Conservation (phyloP, 164 flowering plant genomes). For the Euptelea pleiosperma region DNA sequence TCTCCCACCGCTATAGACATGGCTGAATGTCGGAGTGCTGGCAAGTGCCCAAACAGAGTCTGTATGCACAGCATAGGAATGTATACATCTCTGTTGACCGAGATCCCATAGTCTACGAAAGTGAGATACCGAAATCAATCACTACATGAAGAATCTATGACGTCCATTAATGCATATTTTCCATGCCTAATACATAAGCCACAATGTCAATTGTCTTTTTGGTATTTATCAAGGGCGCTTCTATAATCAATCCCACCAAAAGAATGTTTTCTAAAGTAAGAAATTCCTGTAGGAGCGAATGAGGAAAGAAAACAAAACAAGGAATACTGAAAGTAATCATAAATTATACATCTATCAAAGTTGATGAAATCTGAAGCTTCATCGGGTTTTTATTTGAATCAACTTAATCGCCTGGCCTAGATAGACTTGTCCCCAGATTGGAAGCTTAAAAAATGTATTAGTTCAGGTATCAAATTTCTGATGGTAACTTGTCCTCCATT, state of each 20-base stretch:
- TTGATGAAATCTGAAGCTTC: too few relatives aligned
- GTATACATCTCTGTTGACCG: constrained; percentile 96
- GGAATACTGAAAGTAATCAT: neutral
- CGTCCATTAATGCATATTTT: neutral
- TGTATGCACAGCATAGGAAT: constrained; percentile 97
- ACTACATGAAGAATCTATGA: neutral
- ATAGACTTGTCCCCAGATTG: too few relatives aligned
- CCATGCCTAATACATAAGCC: neutral
- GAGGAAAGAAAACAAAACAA: neutral
- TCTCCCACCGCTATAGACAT: constrained; percentile 98
- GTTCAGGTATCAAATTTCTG: too few relatives aligned
- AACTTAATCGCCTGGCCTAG: too few relatives aligned
- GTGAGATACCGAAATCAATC: neutral
- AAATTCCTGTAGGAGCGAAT: too few relatives aligned
- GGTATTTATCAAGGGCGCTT: neutral
- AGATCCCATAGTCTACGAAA: constrained; percentile 88
- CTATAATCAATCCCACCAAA: neutral
- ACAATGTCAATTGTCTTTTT: neutral
- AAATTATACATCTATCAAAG: neutral
- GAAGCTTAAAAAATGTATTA: too few relatives aligned
- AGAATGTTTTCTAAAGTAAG: neutral
- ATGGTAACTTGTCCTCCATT: too few relatives aligned
- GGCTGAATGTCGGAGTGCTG: constrained; percentile 84
- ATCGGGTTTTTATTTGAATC: too few relatives aligned
- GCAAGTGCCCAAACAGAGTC: constrained; percentile 99